Conservation (phyloP, 345 rosid genomes). For the Mangifera indica region DNA sequence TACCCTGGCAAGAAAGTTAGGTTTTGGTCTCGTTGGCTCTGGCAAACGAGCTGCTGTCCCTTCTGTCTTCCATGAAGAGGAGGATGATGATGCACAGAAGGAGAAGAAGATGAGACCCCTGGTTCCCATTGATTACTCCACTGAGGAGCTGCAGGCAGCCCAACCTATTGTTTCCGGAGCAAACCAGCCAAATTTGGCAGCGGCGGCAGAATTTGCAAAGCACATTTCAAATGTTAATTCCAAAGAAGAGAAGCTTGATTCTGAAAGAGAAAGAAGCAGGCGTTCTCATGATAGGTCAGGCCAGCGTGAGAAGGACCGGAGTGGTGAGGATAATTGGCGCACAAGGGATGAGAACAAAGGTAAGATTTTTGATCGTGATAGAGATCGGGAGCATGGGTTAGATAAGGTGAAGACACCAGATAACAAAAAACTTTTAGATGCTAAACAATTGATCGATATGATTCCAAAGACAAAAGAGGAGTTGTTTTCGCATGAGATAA, state of each 20-base stretch:
- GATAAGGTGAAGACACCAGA: slow-evolving; percentile 66
- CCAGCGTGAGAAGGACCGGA: slow-evolving; percentile 67
- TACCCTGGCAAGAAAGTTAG: slow-evolving; percentile 75
- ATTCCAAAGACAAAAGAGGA: slow-evolving; percentile 98
- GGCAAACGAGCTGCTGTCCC: slow-evolving; percentile 90
- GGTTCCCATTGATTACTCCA: slow-evolving; percentile 94
- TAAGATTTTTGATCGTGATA: slow-evolving; percentile 45
- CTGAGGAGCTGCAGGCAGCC: slow-evolving; percentile 84
- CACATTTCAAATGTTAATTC: slow-evolving; percentile 64
- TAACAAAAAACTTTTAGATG: slow-evolving; percentile 85
- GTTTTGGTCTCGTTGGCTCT: slow-evolving; percentile 94
- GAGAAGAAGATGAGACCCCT: slow-evolving; percentile 91
- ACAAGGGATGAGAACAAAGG: slow-evolving; percentile 53
- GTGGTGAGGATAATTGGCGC: slow-evolving; percentile 43
- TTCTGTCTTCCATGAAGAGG: slow-evolving; percentile 92
- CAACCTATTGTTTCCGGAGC: slow-evolving; percentile 57
- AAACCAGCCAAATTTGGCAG: slow-evolving; percentile 74
- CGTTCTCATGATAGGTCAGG: slow-evolving; percentile 68
- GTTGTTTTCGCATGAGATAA: slow-evolving; percentile 81
- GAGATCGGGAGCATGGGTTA: slow-evolving; percentile 60
- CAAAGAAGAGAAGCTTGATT: slow-evolving; percentile 69
- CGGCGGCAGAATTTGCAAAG: slow-evolving; percentile 96
- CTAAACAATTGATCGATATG: slow-evolving; percentile 95
- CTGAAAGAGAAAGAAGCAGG: slow-evolving; percentile 72
- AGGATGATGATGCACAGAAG: slow-evolving; percentile 83